These are phyloP conservation scores for Aspergillus fructus DNA, from an alignment of 2,329 filamentous ascomycete species.

Conservation along the genomic window DNA sequence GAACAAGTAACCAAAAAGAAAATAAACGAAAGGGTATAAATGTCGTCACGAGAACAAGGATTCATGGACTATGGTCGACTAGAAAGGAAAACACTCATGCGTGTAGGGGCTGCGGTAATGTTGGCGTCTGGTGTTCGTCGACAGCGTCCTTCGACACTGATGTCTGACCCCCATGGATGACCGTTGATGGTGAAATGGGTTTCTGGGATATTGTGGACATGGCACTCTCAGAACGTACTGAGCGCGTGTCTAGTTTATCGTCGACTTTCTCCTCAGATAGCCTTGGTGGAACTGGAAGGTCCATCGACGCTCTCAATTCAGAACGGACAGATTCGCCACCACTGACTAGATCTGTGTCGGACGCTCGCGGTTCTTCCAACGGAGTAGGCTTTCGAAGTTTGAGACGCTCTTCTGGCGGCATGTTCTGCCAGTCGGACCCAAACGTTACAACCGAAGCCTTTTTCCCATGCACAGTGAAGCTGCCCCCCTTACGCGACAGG, in stretches of 20 bases:
- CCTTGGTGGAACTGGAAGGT: slow-evolving; percentile 23
- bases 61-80: slow-evolving; percentile 6
- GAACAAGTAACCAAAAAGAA: slow-evolving; percentile 13
- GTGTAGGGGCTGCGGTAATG: slow-evolving; percentile 25
- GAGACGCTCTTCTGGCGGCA: slow-evolving; percentile 71
- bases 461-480: slow-evolving; percentile 95
- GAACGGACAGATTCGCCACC: slow-evolving; percentile 27
- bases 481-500: slow-evolving; percentile 75
- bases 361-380: slow-evolving; percentile 37
- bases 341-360: slow-evolving; percentile 31
- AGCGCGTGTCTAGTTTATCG: slow-evolving; percentile 6
- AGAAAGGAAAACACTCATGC: slow-evolving; percentile 20
- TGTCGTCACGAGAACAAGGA: slow-evolving; percentile 10
- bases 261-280: slow-evolving; percentile 37
- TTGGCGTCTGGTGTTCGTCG: slow-evolving; percentile 19
- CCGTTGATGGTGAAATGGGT: background rate
- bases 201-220: slow-evolving; percentile 10
- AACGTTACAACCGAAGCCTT: slow-evolving; percentile 98
- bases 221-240: slow-evolving; percentile 6
- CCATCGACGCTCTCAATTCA: background rate
- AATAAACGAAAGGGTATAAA: slow-evolving; percentile 11
- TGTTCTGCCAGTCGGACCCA: slow-evolving; percentile 80
- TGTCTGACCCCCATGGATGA: slow-evolving; percentile 9
- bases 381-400: slow-evolving; percentile 57
- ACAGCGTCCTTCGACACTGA: slow-evolving; percentile 6